phyloP scores from a whole-genome alignment of 1,284 basidiomycete species.

The Puccinia triticina region DNA sequence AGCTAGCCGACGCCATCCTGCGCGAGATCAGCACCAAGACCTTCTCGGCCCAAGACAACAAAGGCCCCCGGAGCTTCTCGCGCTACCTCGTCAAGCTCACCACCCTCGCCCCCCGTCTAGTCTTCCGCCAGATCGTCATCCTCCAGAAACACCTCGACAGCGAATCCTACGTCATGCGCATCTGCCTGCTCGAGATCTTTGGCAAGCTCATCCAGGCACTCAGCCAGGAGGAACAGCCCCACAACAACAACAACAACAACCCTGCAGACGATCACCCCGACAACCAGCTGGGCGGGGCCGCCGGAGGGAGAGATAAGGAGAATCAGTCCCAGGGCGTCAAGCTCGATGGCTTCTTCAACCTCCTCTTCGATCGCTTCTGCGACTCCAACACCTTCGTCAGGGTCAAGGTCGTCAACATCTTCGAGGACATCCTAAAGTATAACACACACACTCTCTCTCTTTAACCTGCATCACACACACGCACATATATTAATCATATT shows the following conservation, averaged over 20 bases:
- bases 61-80: conserved; percentile 82
- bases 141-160: conserved; percentile 85
- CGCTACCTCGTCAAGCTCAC: conserved; percentile 81
- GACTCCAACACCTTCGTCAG: conserved; percentile 91
- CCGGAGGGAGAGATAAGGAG: conserved; percentile 65
- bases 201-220: conserved; percentile 58
- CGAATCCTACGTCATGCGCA: conserved; percentile 96
- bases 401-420: conserved; percentile 77
- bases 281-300: too few species aligned
- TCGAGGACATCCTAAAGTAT: conserved; percentile 70
- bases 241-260: conserved; percentile 75
- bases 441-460: conserved; percentile 67
- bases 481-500: too few species aligned
- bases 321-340: conserved; percentile 74
- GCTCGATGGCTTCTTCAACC: conserved; percentile 77
- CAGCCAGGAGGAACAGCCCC: conserved; percentile 85
- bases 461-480: too few species aligned
- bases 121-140: conserved; percentile 86
- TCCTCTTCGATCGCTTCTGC: conserved; percentile 81
- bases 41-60: conserved; percentile 80
- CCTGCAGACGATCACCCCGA: too few species aligned
- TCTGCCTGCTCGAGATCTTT: conserved; percentile 59
- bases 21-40: conserved; percentile 74
- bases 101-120: conserved; percentile 79
- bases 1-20: conserved; percentile 86